These are phyloP conservation scores for Boletus pseudo-olivaceus DNA, from an alignment of 768 basidiomycete genomes.

Conservation along the genomic window DNA sequence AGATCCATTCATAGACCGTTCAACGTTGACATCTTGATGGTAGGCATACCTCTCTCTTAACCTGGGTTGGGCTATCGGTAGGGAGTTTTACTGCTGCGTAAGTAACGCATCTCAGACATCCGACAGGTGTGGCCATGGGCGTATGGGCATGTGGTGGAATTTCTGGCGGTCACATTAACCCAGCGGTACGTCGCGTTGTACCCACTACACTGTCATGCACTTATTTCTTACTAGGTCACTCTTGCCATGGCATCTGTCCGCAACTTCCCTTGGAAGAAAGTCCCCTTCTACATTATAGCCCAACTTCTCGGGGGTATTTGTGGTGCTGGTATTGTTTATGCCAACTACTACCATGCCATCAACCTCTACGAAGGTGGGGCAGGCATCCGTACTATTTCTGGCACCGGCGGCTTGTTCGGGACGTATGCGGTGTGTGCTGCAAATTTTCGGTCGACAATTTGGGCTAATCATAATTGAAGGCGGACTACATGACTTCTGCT, in stretches of 20 bases:
- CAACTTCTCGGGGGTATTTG: constrained; percentile 60
- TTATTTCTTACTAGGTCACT: constrained; percentile 51
- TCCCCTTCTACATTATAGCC: constrained; percentile 62
- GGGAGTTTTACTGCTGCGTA: neutral
- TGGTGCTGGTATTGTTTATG: constrained; percentile 58
- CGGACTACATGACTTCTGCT: constrained; percentile 40
- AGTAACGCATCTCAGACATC: neutral
- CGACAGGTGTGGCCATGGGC: constrained; percentile 53
- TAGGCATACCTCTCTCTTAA: constrained; percentile 26
- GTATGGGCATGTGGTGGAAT: constrained; percentile 65
- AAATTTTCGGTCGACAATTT: neutral
- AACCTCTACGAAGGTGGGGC: constrained; percentile 57
- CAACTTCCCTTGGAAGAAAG: constrained; percentile 78
- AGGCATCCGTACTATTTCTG: constrained; percentile 50
- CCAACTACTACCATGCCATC: constrained; percentile 65
- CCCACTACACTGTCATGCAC: neutral
- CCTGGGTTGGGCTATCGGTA: constrained; percentile 34
- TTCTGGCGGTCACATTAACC: constrained; percentile 76
- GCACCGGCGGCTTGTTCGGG: constrained; percentile 56
- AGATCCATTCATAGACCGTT: neutral
- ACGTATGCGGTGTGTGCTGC: constrained; percentile 52
- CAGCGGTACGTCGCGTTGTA: constrained; percentile 44
- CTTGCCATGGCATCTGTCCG: constrained; percentile 65
- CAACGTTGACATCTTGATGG: neutral
- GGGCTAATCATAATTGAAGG: constrained; percentile 26